Evolutionary conservation across 1,284 basidiomycete genomes (phyloP), one percentile per base, ranked within the genome.

Genomic region (Trichosporon coremiiforme): DNA sequence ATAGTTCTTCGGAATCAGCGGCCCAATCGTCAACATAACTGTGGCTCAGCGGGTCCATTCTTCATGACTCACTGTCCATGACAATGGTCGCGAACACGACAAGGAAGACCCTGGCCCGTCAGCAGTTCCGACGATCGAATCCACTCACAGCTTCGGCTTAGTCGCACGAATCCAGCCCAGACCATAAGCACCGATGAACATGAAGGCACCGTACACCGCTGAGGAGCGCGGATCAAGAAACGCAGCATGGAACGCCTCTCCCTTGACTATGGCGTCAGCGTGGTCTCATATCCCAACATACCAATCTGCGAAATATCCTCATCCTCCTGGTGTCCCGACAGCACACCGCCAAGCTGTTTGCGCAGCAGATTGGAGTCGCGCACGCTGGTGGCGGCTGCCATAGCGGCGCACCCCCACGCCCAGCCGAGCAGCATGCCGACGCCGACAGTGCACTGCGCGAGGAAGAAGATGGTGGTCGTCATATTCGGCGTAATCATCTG

Each of bases 391-490:
- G 87, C 88, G 1, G 90, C 87, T 2, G 87, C 89, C 90, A 91
- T 92, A 0, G 87, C 89, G 1, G 90, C 90, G 45, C 84, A 86
- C 5, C 89, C 89, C 85, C 90, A 87, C 0, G 88, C 91, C 91
- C 92, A 93, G 9, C 91, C 91, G 4, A 91, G 65, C 1, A 87
- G 81, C 81, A 90, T 85, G 0, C 91, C 91, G 69, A 88, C 22
- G 1, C 87, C 77, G 22, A 90, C 75, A 0, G 87, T 88, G 4
- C 84, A 71, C 6, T 87, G 83, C 8, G 83, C 85, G 65, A 84
- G 78, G 22, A 82, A 25, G 74, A 78, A 82, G 3, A 84, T 67
- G 15, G 75, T 74, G 20, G 81, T 20, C 0, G 83, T 79, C 73
- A 84, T 77, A 6, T 63, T 75, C 0, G 84, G 82, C 8, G 84